Evolutionary conservation across 1,284 basidiomycete species (phyloP).

Genomic region (Ustilago trichophora): DNA sequence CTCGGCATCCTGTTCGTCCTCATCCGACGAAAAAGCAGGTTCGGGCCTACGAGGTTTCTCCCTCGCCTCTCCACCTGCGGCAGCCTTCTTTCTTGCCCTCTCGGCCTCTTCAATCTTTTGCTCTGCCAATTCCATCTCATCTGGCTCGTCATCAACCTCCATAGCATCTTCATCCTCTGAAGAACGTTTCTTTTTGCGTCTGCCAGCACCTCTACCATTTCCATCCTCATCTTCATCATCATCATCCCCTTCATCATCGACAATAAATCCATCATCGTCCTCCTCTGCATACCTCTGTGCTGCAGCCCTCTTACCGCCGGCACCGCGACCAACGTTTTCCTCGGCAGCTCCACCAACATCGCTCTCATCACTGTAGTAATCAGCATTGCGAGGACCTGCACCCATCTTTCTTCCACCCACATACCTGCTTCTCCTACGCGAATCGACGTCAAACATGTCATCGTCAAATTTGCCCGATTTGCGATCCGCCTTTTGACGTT

Average conservation of each 20-base stretch:
- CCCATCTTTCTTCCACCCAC: slow-evolving; percentile 38
- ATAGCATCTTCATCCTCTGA: slow-evolving; percentile 51
- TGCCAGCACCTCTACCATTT: slow-evolving; percentile 9
- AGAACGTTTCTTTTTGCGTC: slow-evolving; percentile 32
- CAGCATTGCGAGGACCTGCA: slow-evolving; percentile 44
- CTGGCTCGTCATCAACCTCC: slow-evolving; percentile 60
- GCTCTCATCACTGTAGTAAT: slow-evolving; percentile 60
- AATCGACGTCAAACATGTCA: slow-evolving; percentile 53
- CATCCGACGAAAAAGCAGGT: slow-evolving; percentile 39
- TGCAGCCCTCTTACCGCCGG: slow-evolving; percentile 24
- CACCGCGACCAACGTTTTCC: slow-evolving; percentile 22
- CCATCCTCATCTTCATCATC: slow-evolving; percentile 44
- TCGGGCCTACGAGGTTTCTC: slow-evolving; percentile 36
- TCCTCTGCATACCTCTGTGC: slow-evolving; percentile 46
- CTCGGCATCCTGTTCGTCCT: slow-evolving; percentile 40
- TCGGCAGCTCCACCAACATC: slow-evolving; percentile 39
- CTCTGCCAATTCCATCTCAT: slow-evolving; percentile 58
- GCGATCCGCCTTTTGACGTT: slow-evolving; percentile 48
- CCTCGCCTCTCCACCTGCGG: slow-evolving; percentile 7
- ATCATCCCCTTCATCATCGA: slow-evolving; percentile 53
- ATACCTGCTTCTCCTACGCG: slow-evolving; percentile 27
- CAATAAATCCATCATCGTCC: slow-evolving; percentile 64
- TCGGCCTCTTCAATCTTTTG: slow-evolving; percentile 45
- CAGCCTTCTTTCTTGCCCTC: slow-evolving; percentile 37
- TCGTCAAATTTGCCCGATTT: slow-evolving; percentile 50